These are phyloP conservation scores for Lasiodiplodia sp. DNA, from an alignment of 2,329 filamentous ascomycete species.

Conservation along the genomic window DNA sequence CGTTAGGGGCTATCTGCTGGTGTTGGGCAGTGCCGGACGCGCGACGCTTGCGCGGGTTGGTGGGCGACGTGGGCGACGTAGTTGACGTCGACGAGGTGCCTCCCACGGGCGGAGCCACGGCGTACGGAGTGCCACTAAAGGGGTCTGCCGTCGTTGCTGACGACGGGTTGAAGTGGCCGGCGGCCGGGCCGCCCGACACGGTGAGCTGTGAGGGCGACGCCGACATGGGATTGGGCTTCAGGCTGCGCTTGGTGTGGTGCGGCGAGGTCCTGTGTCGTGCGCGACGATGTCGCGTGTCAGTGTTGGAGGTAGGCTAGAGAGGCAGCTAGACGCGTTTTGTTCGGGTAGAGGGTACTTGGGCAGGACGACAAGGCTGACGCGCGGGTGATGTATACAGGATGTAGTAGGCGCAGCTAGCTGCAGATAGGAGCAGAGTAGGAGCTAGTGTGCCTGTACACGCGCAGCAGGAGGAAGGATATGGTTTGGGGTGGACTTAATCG, in stretches of 20 bases:
- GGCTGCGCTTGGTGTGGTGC: slow-evolving; percentile 50
- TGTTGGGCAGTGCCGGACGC: slow-evolving; percentile 41
- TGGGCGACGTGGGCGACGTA: slow-evolving; percentile 16
- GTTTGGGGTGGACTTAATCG: neutral
- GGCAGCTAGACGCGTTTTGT: slow-evolving; percentile 21
- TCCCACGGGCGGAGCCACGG: slow-evolving; percentile 10
- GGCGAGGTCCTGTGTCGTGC: slow-evolving; percentile 46
- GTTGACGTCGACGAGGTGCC: neutral
- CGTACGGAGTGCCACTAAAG: slow-evolving; percentile 16
- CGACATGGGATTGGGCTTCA: slow-evolving; percentile 51
- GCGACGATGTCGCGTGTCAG: slow-evolving; percentile 13
- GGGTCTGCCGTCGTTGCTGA: slow-evolving; percentile 33
- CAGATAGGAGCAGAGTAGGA: neutral
- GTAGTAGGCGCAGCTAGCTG: slow-evolving; percentile 13
- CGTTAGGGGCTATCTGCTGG: slow-evolving; percentile 39
- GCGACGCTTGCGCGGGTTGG: slow-evolving; percentile 55
- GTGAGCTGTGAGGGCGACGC: slow-evolving; percentile 48
- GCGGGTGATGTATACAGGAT: slow-evolving; percentile 19
- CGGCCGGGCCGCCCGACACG: slow-evolving; percentile 35
- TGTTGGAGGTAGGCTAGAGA: neutral
- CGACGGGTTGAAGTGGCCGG: slow-evolving; percentile 6
- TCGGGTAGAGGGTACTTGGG: slow-evolving; percentile 20
- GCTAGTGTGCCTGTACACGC: slow-evolving; percentile 7
- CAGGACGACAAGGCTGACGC: slow-evolving; percentile 20
- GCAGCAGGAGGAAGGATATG: neutral